Base-by-base conservation (phyloP, 2,329 filamentous ascomycete genomes). In the Calonectria henricotiae region DNA sequence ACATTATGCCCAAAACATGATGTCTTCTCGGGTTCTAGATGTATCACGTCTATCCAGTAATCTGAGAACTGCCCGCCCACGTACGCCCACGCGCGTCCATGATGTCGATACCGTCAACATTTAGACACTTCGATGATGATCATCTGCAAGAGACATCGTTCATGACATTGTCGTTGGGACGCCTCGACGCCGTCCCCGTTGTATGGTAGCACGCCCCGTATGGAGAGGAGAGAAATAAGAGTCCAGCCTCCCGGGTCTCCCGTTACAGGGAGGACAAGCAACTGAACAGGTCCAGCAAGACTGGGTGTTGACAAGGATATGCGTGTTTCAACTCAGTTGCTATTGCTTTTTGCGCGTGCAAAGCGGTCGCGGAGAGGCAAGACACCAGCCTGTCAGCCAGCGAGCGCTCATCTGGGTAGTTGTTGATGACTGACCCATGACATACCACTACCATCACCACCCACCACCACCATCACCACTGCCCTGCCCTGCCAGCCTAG, bases 181-280 rank as follows among this genome's bases (percentile, higher is more conserved):
- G 75, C 71, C 73, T 66, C 73, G 74, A 58, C 73, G 74, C 74
- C 75, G 69, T 73, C 73, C 74, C 74, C 73, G 75, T 77, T 71
- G 68, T 65, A 67, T 71, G 58, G 54, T 65, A 73, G 71, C 68
- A 71, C 71, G 75, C 75, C 73, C 69, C 67, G 32, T 74, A 76
- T 72, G 71, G 20, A 69, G 68, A 49, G 13, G 41, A 55, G 62
- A 66, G 65, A 77, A 69, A 76, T 49, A 77, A 66, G 68, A 74
- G 70, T 64, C 75, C 75, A 77, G 74, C 71, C 68, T 66, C 68
- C 69, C 69, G 75, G 67, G 71, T 71, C 49, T 75, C 72, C 75
- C 71, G 73, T 67, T 75, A 76, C 73, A 61, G 70, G 64, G 63
- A 71, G 67, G 69, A 68, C 44, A 66, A 67, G 73, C 73, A 72